Base-by-base conservation (phyloP, 305 asterid genomes). In the Galium porrigens region DNA sequence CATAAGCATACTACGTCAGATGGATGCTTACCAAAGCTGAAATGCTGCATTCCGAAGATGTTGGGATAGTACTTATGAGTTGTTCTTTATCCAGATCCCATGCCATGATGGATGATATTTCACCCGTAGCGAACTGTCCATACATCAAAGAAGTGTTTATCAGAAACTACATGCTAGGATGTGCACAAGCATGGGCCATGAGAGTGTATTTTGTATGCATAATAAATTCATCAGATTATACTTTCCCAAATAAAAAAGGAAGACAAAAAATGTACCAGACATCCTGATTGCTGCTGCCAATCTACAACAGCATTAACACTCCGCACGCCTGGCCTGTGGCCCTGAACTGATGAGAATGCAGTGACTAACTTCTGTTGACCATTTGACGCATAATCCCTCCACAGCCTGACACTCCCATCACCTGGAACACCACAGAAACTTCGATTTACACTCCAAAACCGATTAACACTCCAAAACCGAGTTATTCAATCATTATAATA, bases 71-170 rank as follows among this genome's bases (percentile, higher is more conserved):
- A 77, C 67, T 79, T 64, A 88, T 83, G 74, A 88, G 97, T 70
- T 86, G 96, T 80, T 94, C 99, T 76, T 94, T 94, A 58, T 94
- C 99, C 82, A 94, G 83, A 82, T 94, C 99, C 99, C 99, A 94
- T 67, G 90, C 89, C 95, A 84, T 80, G 76, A 90, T 81, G 33
- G 97, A 88, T 34, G 99, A 94, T 73, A 79, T 82, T 67, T 86
- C 97, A 63, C 95, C 96, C 30, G 96, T 83, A 58, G 97, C 81
- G 73, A 83, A 94, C 99, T 94, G 76, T 68, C 60, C 55, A 64
- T 34, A 72, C 63, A 71, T 72, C 39, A 68, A 67, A 27, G 22
- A 64, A 56, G 42, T 53, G 63, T 70, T 59, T 61, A 59, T 68
- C 25, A 60, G 72, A 51, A 58, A 51, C 49, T n/a, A 27, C 6